These are phyloP conservation scores for Kodamaea sagamina DNA, from an alignment of 805 yeast genomes.

Conservation along the genomic window DNA sequence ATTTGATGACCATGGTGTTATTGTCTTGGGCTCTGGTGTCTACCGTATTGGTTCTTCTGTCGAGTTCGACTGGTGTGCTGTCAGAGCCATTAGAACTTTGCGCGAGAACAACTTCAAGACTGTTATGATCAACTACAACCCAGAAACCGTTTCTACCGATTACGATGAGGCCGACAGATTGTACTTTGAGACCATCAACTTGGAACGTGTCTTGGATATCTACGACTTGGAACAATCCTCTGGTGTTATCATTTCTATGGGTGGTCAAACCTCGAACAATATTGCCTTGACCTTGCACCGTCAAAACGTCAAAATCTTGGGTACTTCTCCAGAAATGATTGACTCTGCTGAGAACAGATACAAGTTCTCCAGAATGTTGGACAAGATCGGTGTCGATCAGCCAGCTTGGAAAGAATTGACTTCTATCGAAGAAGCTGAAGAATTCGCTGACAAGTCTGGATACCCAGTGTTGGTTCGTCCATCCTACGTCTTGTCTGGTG, in stretches of 20 bases:
- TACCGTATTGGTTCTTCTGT: slow-evolving; percentile 98
- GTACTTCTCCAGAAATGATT: slow-evolving; percentile 98
- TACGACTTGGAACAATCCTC: slow-evolving; percentile 86
- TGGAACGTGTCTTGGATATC: slow-evolving; percentile 92
- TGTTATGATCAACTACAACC: slow-evolving; percentile 96
- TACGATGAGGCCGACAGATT: slow-evolving; percentile 97
- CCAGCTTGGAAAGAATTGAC: slow-evolving; percentile 99
- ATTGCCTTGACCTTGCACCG: slow-evolving; percentile 91
- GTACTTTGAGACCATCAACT: slow-evolving; percentile 91
- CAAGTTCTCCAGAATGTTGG: slow-evolving; percentile 97
- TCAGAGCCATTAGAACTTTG: slow-evolving; percentile 90
- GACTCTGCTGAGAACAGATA: slow-evolving; percentile 98
- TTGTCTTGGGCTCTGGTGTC: slow-evolving; percentile 98
- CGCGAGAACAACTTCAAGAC: slow-evolving; percentile 86
- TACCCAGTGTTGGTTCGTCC: slow-evolving; percentile 98
- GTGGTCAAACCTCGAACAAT: slow-evolving; percentile 98
- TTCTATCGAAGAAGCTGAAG: slow-evolving; percentile 88
- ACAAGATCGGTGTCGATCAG: slow-evolving; percentile 94
- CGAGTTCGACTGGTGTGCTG: slow-evolving; percentile 99
- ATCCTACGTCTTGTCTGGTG: slow-evolving; percentile 95
- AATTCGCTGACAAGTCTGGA: slow-evolving; percentile 83
- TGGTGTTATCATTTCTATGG: slow-evolving; percentile 96
- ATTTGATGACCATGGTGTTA: slow-evolving; percentile 91
- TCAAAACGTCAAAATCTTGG: slow-evolving; percentile 91
- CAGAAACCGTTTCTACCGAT: slow-evolving; percentile 98